These are phyloP conservation scores for Cutaneotrichosporon mucoides DNA, from an alignment of 1,284 basidiomycete genomes.

Conservation along the genomic window DNA sequence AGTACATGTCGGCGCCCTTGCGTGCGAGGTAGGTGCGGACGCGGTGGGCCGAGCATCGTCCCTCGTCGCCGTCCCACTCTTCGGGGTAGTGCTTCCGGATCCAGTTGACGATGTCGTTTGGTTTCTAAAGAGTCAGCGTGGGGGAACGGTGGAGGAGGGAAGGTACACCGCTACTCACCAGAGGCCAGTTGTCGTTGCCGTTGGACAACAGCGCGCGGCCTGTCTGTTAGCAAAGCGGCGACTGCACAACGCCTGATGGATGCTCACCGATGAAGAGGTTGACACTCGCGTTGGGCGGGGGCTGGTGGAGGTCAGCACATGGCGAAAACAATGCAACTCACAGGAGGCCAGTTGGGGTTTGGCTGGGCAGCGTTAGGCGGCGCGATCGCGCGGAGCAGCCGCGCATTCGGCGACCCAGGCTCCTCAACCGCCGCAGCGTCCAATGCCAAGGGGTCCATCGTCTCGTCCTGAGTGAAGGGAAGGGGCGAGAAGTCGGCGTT, in stretches of 20 bases:
- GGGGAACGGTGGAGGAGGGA: neutral
- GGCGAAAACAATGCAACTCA: constrained; percentile 22
- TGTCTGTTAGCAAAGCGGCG: too few species aligned
- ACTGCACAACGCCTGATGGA: too few species aligned
- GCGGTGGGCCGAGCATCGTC: constrained; percentile 45
- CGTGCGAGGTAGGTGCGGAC: constrained; percentile 47
- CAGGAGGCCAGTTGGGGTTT: constrained; percentile 38
- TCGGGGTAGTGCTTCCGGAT: constrained; percentile 46
- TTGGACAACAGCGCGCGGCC: constrained; percentile 43
- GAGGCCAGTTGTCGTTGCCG: constrained; percentile 48
- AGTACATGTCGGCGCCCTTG: constrained; percentile 50
- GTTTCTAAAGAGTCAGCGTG: constrained; percentile 33
- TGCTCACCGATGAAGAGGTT: constrained; percentile 40
- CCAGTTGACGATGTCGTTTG: constrained; percentile 48
- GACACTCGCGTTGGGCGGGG: constrained; percentile 46
- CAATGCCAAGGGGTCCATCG: constrained; percentile 31
- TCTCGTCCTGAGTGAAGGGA: constrained; percentile 30
- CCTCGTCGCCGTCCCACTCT: constrained; percentile 49
- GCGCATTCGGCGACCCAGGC: constrained; percentile 43
- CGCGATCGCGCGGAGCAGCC: constrained; percentile 41
- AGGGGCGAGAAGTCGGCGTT: constrained; percentile 38
- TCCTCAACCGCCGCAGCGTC: constrained; percentile 27
- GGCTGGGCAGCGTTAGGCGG: constrained; percentile 42
- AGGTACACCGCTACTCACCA: constrained; percentile 25
- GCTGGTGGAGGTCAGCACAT: constrained; percentile 27